Evolutionary conservation across 2,329 filamentous ascomycete genomes (phyloP), one percentile per base, ranked within the genome.

Genomic region (Aspergillus viridinutans): DNA sequence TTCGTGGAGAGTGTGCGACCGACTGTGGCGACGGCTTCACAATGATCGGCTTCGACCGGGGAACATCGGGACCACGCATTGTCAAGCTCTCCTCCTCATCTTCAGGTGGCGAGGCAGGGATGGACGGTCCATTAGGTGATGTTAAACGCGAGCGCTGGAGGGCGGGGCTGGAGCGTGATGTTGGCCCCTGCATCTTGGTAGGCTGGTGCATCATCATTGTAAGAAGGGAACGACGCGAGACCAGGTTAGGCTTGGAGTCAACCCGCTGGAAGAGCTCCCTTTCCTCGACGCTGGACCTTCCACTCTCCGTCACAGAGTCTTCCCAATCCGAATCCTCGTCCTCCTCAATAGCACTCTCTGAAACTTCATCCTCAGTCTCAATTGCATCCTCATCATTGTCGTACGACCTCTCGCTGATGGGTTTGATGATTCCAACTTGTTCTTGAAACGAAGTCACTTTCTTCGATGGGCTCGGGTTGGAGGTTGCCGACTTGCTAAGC

Each of bases 121-220:
- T 77, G 1, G 84, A 88, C 69, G 79, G 89, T 66, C 77, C 92
- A 74, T 78, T 92, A 73, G 76, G 92, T 76, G 73, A 90, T 74
- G 71, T 87, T 78, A 79, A 89, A 77, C 75, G 87, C 76, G 84
- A 71, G 29, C 74, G 75, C 55, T 76, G 75, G 12, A 79, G 65
- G 14, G 74, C 74, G 25, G 77, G 76, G 43, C 71, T 76, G 25
- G 77, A 79, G 54, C 74, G 70, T 29, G 76, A 53, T 82, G 82
- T 54, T 81, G 86, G 68, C 81, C 82, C 50, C 87, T 83, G 52
- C 89, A 87, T 72, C 90, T 88, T 62, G 85, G 86, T 71, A 89
- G 87, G 88, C 69, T 96, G 87, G 65, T 90, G 89, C 71, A 99
- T 86, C 81, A 93, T 88, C 53, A 93, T 86, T 0, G 92, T 97